phyloP scores from a whole-genome alignment of 208 protist species.

The Tritrichomonas foetus region DNA sequence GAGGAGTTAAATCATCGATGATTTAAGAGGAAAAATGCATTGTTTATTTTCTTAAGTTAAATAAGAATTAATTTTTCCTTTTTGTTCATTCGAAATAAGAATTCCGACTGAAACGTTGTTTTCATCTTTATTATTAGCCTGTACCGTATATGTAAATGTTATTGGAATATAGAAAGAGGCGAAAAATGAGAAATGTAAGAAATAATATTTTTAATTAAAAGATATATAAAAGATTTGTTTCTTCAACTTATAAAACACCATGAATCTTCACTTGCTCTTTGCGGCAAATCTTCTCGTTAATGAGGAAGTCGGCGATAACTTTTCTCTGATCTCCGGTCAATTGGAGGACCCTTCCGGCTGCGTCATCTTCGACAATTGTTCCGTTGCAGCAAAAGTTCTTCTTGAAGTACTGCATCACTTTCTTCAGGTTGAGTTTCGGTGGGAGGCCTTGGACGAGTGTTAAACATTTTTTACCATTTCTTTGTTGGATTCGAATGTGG shows the following conservation, averaged over 20 bases:
- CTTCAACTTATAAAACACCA: conserved; percentile 60
- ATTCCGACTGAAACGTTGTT: too few relatives aligned
- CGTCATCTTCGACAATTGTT: conserved; percentile 71
- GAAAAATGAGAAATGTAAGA: too few relatives aligned
- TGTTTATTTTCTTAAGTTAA: too few relatives aligned
- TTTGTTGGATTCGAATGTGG: conserved; percentile 90
- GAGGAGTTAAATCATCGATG: too few relatives aligned
- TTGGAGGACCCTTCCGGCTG: conserved; percentile 81
- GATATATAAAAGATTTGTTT: too few relatives aligned
- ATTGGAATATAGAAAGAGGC: too few relatives aligned
- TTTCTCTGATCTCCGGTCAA: conserved; percentile 88
- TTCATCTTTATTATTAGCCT: too few relatives aligned
- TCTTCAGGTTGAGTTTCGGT: conserved; percentile 75
- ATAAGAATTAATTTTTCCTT: too few relatives aligned
- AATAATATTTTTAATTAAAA: too few relatives aligned
- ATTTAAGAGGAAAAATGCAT: too few relatives aligned
- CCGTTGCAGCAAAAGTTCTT: conserved; percentile 85
- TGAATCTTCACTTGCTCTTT: conserved; percentile 79
- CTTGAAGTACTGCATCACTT: conserved; percentile 69
- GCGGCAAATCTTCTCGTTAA: conserved; percentile 74
- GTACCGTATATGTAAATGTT: too few relatives aligned
- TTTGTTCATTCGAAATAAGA: too few relatives aligned
- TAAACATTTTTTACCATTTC: conserved; percentile 85
- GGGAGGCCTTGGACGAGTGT: conserved; percentile 87
- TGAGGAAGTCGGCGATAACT: conserved; percentile 76